Evolutionary conservation across 2,329 filamentous ascomycete genomes (phyloP).

Genomic region (Biscogniauxia sp.): DNA sequence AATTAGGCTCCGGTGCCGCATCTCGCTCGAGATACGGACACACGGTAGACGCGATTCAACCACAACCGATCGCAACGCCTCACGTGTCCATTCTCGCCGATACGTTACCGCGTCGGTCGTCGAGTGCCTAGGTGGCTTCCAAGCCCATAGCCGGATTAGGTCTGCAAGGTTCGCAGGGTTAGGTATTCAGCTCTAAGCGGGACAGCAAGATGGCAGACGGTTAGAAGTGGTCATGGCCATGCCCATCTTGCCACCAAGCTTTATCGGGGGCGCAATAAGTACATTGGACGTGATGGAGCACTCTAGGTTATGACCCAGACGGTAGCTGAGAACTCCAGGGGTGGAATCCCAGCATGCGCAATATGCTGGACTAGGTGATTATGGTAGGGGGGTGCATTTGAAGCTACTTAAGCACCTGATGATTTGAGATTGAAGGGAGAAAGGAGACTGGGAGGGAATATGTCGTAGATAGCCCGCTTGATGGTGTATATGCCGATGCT

Average conservation of each 20-base stretch:
- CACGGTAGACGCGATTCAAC: neutral
- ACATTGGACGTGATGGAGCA: neutral
- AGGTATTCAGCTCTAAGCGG: neutral
- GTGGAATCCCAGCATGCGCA: neutral
- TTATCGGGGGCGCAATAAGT: neutral
- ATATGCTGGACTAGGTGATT: neutral
- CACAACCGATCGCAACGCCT: neutral
- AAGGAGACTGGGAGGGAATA: slow-evolving; percentile 11
- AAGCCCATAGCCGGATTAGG: neutral
- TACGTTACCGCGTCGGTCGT: neutral
- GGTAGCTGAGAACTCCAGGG: neutral
- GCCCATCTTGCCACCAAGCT: neutral
- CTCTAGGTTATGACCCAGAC: neutral
- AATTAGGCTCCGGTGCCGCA: neutral
- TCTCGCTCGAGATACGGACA: neutral
- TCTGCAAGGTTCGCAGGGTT: neutral
- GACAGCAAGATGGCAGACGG: neutral
- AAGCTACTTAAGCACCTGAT: neutral
- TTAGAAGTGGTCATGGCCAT: neutral
- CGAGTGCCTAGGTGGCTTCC: neutral
- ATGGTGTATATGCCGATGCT: slow-evolving; percentile 11
- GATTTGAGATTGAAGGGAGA: slow-evolving; percentile 1
- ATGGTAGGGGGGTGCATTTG: neutral
- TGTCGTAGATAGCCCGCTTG: slow-evolving; percentile 22
- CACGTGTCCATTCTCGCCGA: neutral